Percentiles rank a stretch among this genome's conserved stretches.
These are phyloP conservation scores for Aquilaria sinensis DNA, from an alignment of 345 rosid genomes.

Conservation along the genomic window DNA sequence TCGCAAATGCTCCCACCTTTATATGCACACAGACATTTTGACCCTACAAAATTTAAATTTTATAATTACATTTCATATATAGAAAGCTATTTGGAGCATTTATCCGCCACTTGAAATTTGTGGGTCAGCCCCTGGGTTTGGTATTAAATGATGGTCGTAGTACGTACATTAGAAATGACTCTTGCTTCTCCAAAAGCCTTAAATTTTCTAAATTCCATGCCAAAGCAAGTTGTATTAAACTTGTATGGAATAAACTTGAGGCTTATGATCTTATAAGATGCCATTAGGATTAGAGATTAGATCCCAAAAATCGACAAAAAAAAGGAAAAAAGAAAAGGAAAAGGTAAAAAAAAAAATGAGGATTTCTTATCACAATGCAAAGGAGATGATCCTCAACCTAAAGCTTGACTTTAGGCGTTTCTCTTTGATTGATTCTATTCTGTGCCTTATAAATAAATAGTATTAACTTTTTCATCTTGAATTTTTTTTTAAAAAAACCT, in stretches of 20 bases:
- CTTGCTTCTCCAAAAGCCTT: slow-evolving; percentile 15
- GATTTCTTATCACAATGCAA: not conserved
- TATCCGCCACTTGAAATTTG: too few relatives aligned
- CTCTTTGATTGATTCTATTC: slow-evolving; percentile 8
- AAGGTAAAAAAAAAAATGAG: too few relatives aligned
- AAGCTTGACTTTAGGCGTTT: not conserved
- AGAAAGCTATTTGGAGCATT: too few relatives aligned
- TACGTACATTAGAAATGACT: slow-evolving; percentile 4
- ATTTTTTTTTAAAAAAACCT: too few relatives aligned
- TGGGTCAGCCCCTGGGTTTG: too few relatives aligned
- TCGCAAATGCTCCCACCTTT: too few relatives aligned
- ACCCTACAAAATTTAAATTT: too few relatives aligned
- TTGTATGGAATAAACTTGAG: slow-evolving; percentile 9
- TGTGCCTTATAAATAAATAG: not conserved
- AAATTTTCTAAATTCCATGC: not conserved
- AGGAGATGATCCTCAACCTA: not conserved
- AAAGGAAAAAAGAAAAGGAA: not conserved
- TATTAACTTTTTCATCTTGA: not conserved
- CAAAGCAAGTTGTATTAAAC: slow-evolving; percentile 1
- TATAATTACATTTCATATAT: too few relatives aligned
- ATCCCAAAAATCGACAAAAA: slow-evolving; percentile 10
- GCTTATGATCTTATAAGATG: slow-evolving; percentile 15
- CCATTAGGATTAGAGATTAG: slow-evolving; percentile 25
- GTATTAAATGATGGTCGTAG: not conserved
- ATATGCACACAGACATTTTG: too few relatives aligned